Conservation (phyloP, 768 basidiomycete species). For the Panaeolus papilionaceus region DNA sequence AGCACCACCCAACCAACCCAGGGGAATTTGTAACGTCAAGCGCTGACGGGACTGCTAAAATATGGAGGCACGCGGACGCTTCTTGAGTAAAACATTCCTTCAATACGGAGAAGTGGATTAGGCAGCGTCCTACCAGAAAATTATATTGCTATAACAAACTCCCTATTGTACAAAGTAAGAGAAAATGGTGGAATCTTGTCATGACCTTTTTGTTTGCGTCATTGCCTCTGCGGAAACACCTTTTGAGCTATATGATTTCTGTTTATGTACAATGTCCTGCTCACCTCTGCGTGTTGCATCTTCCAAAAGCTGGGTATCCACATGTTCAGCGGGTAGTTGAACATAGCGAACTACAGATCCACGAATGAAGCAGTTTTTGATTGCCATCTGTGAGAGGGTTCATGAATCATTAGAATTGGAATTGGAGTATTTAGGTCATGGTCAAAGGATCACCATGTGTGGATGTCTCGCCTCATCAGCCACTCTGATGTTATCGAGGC, state of each 20-base stretch:
- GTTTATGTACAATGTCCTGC: constrained; percentile 22
- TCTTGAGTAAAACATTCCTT: background rate
- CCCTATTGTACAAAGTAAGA: background rate
- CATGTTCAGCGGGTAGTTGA: constrained; percentile 88
- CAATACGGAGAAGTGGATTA: background rate
- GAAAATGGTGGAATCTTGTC: background rate
- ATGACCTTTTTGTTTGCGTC: constrained; percentile 46
- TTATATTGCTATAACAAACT: background rate
- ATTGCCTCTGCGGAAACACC: constrained; percentile 46
- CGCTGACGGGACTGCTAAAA: constrained; percentile 89
- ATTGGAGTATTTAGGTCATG: background rate
- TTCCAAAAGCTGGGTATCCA: constrained; percentile 94
- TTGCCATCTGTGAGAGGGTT: constrained; percentile 77
- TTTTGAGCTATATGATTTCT: constrained; percentile 17
- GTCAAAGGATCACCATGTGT: constrained; percentile 78
- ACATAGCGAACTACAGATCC: constrained; percentile 99
- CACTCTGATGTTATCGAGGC: constrained; percentile 92
- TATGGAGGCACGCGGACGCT: constrained; percentile 67
- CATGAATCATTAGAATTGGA: background rate
- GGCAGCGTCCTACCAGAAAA: background rate
- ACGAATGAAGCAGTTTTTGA: constrained; percentile 99
- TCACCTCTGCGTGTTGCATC: constrained; percentile 96
- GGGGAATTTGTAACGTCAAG: constrained; percentile 90
- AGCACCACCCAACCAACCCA: constrained; percentile 83
- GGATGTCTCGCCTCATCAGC: constrained; percentile 93